These are phyloP conservation scores for Wickerhamiella brachini DNA, from an alignment of 805 yeast species.

Conservation along the genomic window DNA sequence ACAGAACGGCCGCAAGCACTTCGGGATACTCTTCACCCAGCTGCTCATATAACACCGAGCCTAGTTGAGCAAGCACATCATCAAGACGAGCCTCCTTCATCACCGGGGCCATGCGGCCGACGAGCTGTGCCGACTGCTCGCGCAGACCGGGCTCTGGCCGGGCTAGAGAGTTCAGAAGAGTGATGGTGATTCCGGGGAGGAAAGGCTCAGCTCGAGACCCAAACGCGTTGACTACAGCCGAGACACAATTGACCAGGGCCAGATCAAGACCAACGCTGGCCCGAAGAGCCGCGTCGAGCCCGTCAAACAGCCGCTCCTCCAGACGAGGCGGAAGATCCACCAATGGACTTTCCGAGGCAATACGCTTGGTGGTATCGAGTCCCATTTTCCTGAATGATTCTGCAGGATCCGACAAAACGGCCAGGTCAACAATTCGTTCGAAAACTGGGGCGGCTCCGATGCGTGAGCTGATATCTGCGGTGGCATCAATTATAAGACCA, in stretches of 20 bases:
- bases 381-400: constrained; percentile 72
- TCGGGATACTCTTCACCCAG: constrained; percentile 93
- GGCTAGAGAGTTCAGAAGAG: constrained; percentile 57
- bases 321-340: constrained; percentile 47
- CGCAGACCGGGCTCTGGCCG: constrained; percentile 60
- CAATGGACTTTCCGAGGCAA: not conserved
- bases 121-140: constrained; percentile 71
- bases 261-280: not conserved
- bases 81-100: constrained; percentile 52
- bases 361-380: constrained; percentile 39
- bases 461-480: constrained; percentile 49
- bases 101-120: constrained; percentile 51
- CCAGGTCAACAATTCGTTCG: constrained; percentile 35
- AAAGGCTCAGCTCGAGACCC: not conserved
- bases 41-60: constrained; percentile 72
- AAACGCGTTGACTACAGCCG: not conserved
- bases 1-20: constrained; percentile 72
- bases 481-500: constrained; percentile 55
- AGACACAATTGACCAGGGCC: not conserved
- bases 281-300: constrained; percentile 31
- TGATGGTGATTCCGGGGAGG: constrained; percentile 29
- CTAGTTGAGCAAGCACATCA: constrained; percentile 49
- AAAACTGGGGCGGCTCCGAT: constrained; percentile 52
- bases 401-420: constrained; percentile 62
- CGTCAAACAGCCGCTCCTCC: constrained; percentile 63